Evolutionary conservation across 305 asterid genomes (phyloP).

Genomic region (Rubia peregrina): DNA sequence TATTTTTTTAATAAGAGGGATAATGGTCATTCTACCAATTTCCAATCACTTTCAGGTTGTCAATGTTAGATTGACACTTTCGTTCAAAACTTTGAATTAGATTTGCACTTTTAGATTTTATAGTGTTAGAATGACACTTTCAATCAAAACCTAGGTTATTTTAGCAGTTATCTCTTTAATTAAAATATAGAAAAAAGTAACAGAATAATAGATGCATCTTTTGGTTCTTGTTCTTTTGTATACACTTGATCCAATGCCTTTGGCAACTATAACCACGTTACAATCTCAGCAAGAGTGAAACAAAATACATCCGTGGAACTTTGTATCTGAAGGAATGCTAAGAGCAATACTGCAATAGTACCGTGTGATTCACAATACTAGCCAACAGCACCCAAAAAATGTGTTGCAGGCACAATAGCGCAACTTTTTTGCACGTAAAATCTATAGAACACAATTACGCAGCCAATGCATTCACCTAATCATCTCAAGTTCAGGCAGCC

Average conservation of each 20-base stretch:
- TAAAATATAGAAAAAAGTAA: too few species aligned
- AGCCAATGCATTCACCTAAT: not conserved
- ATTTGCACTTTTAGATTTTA: too few species aligned
- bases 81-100: too few species aligned
- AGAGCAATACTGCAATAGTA: not conserved
- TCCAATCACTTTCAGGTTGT: too few species aligned
- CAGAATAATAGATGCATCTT: not conserved
- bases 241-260: slow-evolving; percentile 10
- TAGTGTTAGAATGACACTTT: too few species aligned
- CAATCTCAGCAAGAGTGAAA: not conserved
- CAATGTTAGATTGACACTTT: too few species aligned
- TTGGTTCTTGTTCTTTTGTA: not conserved
- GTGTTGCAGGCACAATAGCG: not conserved
- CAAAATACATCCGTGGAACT: not conserved
- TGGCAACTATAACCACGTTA: slow-evolving; percentile 4
- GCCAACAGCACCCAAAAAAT: slow-evolving; percentile 8
- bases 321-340: not conserved
- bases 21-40: too few species aligned
- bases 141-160: too few species aligned
- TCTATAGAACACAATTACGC: not conserved
- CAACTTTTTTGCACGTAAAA: not conserved
- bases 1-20: too few species aligned
- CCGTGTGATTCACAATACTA: not conserved
- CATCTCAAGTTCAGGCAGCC: slow-evolving; percentile 2
- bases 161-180: too few species aligned